These are phyloP conservation scores for Kalaharituber pfeilii DNA, from an alignment of 2,329 filamentous ascomycete species.

Conservation along the genomic window DNA sequence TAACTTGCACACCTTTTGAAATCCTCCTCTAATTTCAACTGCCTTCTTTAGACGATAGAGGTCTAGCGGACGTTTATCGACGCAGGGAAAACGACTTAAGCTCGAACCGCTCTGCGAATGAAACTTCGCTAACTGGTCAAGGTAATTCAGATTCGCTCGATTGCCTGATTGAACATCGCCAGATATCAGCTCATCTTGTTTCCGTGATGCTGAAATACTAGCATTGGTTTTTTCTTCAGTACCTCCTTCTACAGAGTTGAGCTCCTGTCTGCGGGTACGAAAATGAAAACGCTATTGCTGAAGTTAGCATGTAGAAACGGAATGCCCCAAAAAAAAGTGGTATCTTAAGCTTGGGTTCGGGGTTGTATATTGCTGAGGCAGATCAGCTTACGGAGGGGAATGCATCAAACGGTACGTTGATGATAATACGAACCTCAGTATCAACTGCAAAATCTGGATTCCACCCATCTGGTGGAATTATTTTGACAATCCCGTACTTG, in stretches of 20 bases:
- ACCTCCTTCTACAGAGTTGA: slow-evolving; percentile 98
- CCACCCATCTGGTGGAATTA: slow-evolving; percentile 86
- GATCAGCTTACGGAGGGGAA: not conserved
- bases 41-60: slow-evolving; percentile 93
- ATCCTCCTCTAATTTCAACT: slow-evolving; percentile 83
- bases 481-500: slow-evolving; percentile 84
- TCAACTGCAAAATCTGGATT: slow-evolving; percentile 92
- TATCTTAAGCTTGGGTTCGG: not conserved
- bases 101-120: slow-evolving; percentile 94
- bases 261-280: slow-evolving; percentile 81
- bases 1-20: slow-evolving; percentile 87
- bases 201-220: slow-evolving; percentile 1
- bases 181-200: slow-evolving; percentile 5
- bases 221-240: slow-evolving; percentile 29
- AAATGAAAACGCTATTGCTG: slow-evolving; percentile 87
- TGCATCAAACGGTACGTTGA: not conserved
- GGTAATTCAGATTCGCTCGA: slow-evolving; percentile 84
- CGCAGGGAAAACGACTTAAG: slow-evolving; percentile 81
- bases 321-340: not conserved
- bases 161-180: slow-evolving; percentile 43
- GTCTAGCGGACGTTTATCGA: slow-evolving; percentile 93
- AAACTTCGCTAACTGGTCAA: slow-evolving; percentile 87
- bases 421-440: slow-evolving; percentile 54
- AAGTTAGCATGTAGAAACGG: slow-evolving; percentile 2
- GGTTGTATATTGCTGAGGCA: slow-evolving; percentile 3